Base-by-base conservation (phyloP, 2,329 filamentous ascomycete genomes). In the Fusarium musae region DNA sequence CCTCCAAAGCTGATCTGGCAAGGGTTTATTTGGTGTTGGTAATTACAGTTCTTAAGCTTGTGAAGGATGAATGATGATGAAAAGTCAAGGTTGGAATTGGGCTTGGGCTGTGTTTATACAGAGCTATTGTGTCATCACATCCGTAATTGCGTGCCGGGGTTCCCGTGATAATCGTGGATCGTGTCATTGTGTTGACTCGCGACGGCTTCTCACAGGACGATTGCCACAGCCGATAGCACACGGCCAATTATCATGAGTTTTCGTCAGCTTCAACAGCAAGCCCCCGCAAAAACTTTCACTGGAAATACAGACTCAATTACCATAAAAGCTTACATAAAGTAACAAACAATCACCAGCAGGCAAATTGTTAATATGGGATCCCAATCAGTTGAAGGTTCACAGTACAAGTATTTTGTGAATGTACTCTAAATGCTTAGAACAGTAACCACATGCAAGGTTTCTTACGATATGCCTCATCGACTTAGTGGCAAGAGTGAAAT, bases 121-220 rank as follows among this genome's bases (percentile, higher is more conserved):
- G 19, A 6, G 21, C 28, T 12, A 50, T 65, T 49, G 32, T 65
- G 46, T 44, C 46, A 70, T 40, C 36, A 42, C 37, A 26, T 19
- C 36, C 46, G 49, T 49, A 69, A 63, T 63, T 49, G 42, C 36
- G 67, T 70, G 42, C 65, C 59, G 40, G 34, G 21, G 34, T 30
- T 63, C 28, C 64, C 30, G 63, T 17, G 32, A 44, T 57, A 26
- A 42, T 69, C 58, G 34, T 57, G 42, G n/a, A 50, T 57, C 58
- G 57, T 52, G 47, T 63, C 49, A 49, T 39, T 63, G 39, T 26
- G 17, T 63, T 58, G 49, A 57, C 49, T 68, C 34, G 62, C 43
- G 52, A 30, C 49, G 52, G 23, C 43, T 52, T n/a, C 30, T n/a
- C 10, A 49, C 54, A 46, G 37, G 17, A 40, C 17, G n/a, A 17